phyloP scores from a whole-genome alignment of 2,329 filamentous ascomycete genomes.

The Fusarium siculi region DNA sequence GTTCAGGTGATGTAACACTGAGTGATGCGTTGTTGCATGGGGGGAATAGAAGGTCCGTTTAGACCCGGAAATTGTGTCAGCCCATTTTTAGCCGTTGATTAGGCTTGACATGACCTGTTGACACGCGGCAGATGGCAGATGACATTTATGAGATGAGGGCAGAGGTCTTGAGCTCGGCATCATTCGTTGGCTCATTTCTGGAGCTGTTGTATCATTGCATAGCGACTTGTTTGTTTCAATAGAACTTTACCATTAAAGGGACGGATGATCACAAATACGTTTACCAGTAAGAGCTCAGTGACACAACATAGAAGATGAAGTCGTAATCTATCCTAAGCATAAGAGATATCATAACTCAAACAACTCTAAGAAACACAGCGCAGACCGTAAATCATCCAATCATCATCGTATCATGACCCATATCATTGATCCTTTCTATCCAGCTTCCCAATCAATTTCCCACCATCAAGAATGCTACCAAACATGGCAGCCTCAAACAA shows the following conservation, averaged over 20 bases:
- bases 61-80: neutral
- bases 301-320: neutral
- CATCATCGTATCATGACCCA: neutral
- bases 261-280: rapidly evolving
- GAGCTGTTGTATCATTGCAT: rapidly evolving
- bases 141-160: rapidly evolving
- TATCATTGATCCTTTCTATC: conserved; percentile 41
- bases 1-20: rapidly evolving
- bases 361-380: neutral
- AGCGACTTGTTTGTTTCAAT: neutral
- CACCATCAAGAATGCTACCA: conserved; percentile 47
- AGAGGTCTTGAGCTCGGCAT: rapidly evolving
- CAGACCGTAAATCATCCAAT: neutral
- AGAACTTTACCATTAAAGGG: rapidly evolving
- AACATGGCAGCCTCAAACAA: conserved; percentile 50
- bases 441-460: conserved; percentile 44
- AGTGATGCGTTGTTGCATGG: neutral
- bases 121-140: no score
- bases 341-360: neutral
- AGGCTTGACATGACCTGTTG: neutral
- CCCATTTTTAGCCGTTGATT: neutral
- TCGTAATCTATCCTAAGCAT: neutral
- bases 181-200: rapidly evolving
- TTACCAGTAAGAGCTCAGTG: rapidly evolving
- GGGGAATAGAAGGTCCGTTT: neutral